Evolutionary conservation across 2,329 filamentous ascomycete species (phyloP), one percentile per base, ranked within the genome.

Genomic region (Aspergillus fumigatus): DNA sequence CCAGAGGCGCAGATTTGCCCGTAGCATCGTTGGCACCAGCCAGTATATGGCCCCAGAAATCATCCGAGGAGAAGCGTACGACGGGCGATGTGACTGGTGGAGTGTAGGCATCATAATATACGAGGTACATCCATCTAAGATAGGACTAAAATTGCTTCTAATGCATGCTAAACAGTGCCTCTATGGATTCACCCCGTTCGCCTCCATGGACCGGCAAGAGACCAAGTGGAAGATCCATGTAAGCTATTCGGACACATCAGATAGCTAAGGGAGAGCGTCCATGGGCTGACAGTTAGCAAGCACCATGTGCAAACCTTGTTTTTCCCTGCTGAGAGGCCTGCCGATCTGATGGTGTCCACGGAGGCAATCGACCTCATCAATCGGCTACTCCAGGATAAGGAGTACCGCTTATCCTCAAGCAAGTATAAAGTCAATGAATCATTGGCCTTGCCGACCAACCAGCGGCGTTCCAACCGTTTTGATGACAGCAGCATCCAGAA

Each of bases 41-140:
- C 93, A 97, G 70, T 97, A 97, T 77, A 97, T 97, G 94, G 93
- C 94, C 0, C 93, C 93, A 1, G 94, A 97, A 77, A 90, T 97
- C 19, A 87, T 97, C 56, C 80, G 83, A 62, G 90, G 92, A 27
- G 83, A 91, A 50, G 77, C 82, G 40, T 97, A 97, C 72, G 94
- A 97, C 74, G 93, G 90, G 29, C 83, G 93, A 68, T 97, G 93
- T 75, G 93, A 97, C 75, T 97, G 84, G 91, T 97, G 90, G 93
- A 97, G 92, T 75, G 84, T 97, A 65, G 93, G 92, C 53, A 86
- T 97, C 69, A 97, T 97, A 68, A 75, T 97, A 55, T 97, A 90
- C 68, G 93, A 97, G 73, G 83, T 83, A 65, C 54, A 69, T 14
- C 23, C 61, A 35, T 4, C 19, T 40, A 14, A 9, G 17, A 14